Conservation (phyloP, 306 rosid genomes). For the Lagenaria siceraria region DNA sequence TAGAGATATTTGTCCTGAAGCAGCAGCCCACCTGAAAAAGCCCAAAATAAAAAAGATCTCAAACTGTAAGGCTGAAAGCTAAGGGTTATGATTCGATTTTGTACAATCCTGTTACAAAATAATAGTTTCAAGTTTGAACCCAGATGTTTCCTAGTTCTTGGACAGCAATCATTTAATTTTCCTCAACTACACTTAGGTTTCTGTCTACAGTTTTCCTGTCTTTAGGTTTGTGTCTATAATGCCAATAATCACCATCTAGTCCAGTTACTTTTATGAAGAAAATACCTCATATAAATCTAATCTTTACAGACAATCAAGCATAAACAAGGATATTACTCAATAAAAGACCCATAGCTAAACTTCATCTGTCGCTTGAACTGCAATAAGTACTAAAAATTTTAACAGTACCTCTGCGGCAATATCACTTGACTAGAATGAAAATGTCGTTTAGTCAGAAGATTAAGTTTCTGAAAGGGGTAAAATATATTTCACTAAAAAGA, state of each 20-base stretch:
- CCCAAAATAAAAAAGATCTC: not conserved
- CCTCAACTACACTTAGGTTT: not conserved
- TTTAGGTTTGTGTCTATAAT: not conserved
- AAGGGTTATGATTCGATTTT: not conserved
- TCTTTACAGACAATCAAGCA: not conserved
- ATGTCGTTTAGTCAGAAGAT: not conserved
- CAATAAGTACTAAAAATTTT: not conserved
- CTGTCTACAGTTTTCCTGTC: not conserved
- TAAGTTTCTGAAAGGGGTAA: not conserved
- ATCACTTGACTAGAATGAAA: not conserved
- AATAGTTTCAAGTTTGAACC: not conserved
- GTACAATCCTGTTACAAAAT: not conserved
- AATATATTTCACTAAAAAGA: not conserved
- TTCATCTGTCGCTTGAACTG: not conserved
- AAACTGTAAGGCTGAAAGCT: not conserved
- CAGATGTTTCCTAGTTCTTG: not conserved
- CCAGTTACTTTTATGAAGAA: too few species aligned
- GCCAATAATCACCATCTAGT: not conserved
- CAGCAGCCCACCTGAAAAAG: conserved; percentile 84
- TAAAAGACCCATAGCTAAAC: not conserved
- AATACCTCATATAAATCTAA: too few species aligned
- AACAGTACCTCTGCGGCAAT: not conserved
- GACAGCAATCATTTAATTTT: not conserved
- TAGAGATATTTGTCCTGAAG: conserved; percentile 67
- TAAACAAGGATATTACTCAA: not conserved